Evolutionary conservation across 2,329 filamentous ascomycete genomes (phyloP), one percentile per base, ranked within the genome.

Genomic region (Epicoccum nigrum): DNA sequence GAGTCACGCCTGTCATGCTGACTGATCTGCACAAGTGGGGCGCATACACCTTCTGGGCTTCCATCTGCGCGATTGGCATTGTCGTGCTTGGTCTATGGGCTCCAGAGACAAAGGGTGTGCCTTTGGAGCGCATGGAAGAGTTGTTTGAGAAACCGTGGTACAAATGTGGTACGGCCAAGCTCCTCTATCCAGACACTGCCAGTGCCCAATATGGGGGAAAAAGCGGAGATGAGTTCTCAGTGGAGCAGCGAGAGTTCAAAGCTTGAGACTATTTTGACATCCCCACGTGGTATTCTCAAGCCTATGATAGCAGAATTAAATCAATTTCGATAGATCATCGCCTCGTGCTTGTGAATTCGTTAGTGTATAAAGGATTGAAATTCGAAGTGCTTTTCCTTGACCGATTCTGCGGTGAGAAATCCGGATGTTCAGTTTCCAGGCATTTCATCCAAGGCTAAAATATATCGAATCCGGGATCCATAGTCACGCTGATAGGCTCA

Each of bases 1-100:
- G 37, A 40, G 37, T 40, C 15, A 40, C 37, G 13, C 37, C 25
- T 12, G 37, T 40, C 9, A 40, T 40, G 37, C 37, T 40, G n/a
- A 23, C 37, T 7, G 37, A 23, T 16, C 16, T 40, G 2, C 8
- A 40, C 23, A 40, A 40, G 15, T 40, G 37, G 37, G 37, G 37
- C 23, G 37, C 37, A n/a, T 40, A 40, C 16, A 23, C 28, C n/a
- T 40, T 40, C 23, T 40, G 37, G 37, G 23, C 37, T 15, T 27
- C 25, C 9, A 30, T 40, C 3, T 40, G 37, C 13, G 23, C 37
- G 9, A 30, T 30, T 6, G 37, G 37, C 8, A 40, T 30, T 20
- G 37, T 30, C 21, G 21, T 40, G 4, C 23, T 40, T n/a, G 37
- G 37, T 13, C 15, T 40, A 15, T 40, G 37, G 37, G 37, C 37